Base-by-base conservation (phyloP, 495 filamentous ascomycete genomes). In the Cercophora newfieldiana region DNA sequence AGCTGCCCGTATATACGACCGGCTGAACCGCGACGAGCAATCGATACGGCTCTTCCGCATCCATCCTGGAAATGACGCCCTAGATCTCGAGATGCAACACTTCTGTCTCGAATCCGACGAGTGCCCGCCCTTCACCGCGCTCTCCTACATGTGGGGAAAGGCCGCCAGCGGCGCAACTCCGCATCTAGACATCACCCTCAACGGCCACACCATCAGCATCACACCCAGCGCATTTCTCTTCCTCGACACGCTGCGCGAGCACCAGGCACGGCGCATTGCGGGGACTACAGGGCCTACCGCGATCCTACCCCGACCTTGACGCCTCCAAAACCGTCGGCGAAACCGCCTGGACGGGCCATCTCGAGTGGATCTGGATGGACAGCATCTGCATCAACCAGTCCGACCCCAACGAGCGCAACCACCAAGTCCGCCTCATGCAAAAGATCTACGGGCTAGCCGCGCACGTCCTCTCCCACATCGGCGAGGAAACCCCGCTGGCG, bases 311-410 rank as follows among this genome's bases (percentile, higher is more conserved):
- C 6, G 49, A 6, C 49, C n/a, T n/a, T n/a, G 5, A 22, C 21
- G 24, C 21, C 10, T n/a, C n/a, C 12, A 7, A 19, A 8, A 22
- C 49, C 10, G 1, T 22, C 8, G 49, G 49, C 2, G 49, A 53
- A n/a, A n/a, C 48, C 5, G 21, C 3, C 4, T 22, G 18, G 21
- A 6, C 48, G 6, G 48, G 48, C 19, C n/a, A 53, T 21, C 56
- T 59, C 26, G 28, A 59, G 21, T 59, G 56, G 56, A n/a, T 70
- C 21, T 68, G 68, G 68, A 66, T 57, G 12, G 68, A 68, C 30
- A 65, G 57, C 51, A 58, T 70, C 37, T 70, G 68, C 62, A 70
- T 70, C 57, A 70, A 70, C 61, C 68, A 67, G 51, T 22, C 29
- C 14, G 62, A 70, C 31, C 61, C 59, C 22, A 65, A 61, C 26